Conservation (phyloP, 441 rosid genomes). For the Erysimum pusillum region DNA sequence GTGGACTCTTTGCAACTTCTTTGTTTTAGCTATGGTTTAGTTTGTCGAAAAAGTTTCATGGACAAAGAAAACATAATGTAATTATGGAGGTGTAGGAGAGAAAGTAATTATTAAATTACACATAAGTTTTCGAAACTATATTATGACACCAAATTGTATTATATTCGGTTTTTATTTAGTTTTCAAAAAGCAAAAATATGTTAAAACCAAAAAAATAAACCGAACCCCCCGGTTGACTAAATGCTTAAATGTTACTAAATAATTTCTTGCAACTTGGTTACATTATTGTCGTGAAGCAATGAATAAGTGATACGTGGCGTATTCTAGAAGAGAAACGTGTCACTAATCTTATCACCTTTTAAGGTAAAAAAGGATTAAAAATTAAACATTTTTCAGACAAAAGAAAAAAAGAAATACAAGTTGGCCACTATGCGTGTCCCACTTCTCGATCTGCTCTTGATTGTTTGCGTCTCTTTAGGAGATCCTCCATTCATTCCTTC, state of each 20-base stretch:
- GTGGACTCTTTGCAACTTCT: not conserved
- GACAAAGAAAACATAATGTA: not conserved
- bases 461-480: conserved; percentile 49
- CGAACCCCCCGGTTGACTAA: conserved; percentile 11
- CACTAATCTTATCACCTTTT: conserved; percentile 20
- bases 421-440: conserved; percentile 47
- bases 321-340: conserved; percentile 33
- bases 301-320: conserved; percentile 30
- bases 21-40: not conserved
- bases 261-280: conserved; percentile 30
- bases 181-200: not conserved
- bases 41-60: not conserved
- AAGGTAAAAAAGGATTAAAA: not conserved
- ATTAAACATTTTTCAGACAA: not conserved
- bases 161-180: not conserved
- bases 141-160: not conserved
- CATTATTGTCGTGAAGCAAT: conserved; percentile 37
- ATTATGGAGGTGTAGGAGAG: not conserved
- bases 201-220: not conserved
- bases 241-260: not conserved
- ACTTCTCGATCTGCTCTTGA: conserved; percentile 39
- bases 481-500: conserved; percentile 21
- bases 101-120: not conserved
- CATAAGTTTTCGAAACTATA: too few species aligned
- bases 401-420: conserved; percentile 24